These are phyloP conservation scores for Wickerhamiella azyma DNA, from an alignment of 805 yeast species.

Conservation along the genomic window DNA sequence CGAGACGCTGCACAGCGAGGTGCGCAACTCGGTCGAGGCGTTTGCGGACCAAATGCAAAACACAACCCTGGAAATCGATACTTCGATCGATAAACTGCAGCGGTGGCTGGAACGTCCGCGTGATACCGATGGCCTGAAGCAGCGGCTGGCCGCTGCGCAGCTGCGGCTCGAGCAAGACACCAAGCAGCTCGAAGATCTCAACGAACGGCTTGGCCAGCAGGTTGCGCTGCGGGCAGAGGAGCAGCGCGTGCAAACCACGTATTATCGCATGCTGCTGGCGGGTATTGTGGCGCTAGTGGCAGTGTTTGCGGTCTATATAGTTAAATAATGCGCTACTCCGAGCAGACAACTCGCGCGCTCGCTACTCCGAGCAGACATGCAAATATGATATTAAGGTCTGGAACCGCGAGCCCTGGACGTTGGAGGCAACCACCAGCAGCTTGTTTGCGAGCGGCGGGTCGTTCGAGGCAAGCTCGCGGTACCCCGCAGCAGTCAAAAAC, in stretches of 20 bases:
- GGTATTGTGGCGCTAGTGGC: slow-evolving; percentile 11
- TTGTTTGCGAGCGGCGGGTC: slow-evolving; percentile 52
- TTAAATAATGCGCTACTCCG: not conserved
- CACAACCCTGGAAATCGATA: slow-evolving; percentile 15
- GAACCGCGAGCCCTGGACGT: slow-evolving; percentile 55
- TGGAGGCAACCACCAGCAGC: slow-evolving; percentile 44
- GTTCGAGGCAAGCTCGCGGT: slow-evolving; percentile 30
- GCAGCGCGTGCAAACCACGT: slow-evolving; percentile 13
- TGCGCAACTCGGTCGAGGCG: slow-evolving; percentile 13
- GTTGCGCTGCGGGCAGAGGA: slow-evolving; percentile 15
- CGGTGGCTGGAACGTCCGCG: slow-evolving; percentile 18
- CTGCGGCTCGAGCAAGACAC: slow-evolving; percentile 18
- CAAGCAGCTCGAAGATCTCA: slow-evolving; percentile 17
- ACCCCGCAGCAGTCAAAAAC: slow-evolving; percentile 39
- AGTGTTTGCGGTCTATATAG: slow-evolving; percentile 3
- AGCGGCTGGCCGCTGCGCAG: slow-evolving; percentile 17
- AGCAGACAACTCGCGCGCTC: not conserved
- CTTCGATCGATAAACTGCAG: slow-evolving; percentile 17
- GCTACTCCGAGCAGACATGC: slow-evolving; percentile 33
- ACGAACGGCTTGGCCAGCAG: slow-evolving; percentile 14
- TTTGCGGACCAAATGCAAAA: slow-evolving; percentile 16
- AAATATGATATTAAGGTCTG: slow-evolving; percentile 66
- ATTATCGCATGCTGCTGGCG: slow-evolving; percentile 6
- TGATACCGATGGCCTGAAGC: slow-evolving; percentile 18
- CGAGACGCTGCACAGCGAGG: slow-evolving; percentile 16